These are phyloP conservation scores for Tetrahymena elliotti DNA, from an alignment of 73 alveolate species.

Conservation along the genomic window DNA sequence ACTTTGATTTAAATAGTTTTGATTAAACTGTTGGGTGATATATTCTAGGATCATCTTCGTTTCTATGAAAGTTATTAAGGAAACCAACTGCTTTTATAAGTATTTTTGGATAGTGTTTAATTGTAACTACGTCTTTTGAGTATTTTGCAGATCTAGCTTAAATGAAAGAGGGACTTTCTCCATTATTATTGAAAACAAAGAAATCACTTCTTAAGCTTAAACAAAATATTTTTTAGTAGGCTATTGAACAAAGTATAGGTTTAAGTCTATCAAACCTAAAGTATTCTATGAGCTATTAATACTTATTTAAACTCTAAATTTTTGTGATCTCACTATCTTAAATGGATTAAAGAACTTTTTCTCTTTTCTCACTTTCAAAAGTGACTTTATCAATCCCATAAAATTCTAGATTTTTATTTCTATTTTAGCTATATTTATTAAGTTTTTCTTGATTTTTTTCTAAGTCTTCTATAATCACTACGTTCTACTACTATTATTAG, in stretches of 20 bases:
- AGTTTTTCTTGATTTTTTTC: neutral
- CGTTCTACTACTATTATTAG: neutral
- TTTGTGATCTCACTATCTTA: neutral
- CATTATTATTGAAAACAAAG: neutral
- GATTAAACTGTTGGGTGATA: neutral
- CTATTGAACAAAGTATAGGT: neutral
- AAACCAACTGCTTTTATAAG: neutral
- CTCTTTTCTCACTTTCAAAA: neutral
- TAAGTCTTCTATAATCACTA: neutral
- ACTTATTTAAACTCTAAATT: neutral
- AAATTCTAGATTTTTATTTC: neutral
- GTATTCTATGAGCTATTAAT: neutral
- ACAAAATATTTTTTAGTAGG: neutral
- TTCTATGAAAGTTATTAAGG: neutral
- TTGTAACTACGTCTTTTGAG: neutral
- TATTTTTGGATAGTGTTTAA: neutral
- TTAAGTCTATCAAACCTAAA: neutral
- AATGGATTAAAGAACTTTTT: neutral
- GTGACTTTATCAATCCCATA: neutral
- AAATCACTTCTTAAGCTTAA: neutral
- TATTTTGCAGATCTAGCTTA: neutral
- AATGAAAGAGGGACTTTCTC: neutral
- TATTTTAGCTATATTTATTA: neutral
- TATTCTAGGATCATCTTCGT: neutral
- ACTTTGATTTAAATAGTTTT: neutral